phyloP scores from a whole-genome alignment of 1,284 basidiomycete genomes.

The Wolfiporia cocos region DNA sequence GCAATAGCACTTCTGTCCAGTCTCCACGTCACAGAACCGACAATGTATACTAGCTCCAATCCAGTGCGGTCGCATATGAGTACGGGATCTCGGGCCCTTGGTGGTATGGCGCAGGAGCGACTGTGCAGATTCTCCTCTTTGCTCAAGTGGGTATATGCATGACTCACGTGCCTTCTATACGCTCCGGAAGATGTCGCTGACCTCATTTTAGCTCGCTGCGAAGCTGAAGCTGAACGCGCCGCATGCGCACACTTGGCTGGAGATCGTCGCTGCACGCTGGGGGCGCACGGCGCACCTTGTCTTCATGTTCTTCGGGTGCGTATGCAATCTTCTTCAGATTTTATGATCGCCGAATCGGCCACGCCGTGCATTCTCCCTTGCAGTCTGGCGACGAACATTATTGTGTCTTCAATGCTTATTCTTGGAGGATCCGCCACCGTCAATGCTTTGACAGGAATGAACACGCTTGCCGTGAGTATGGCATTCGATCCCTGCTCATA shows the following conservation, averaged over 20 bases:
- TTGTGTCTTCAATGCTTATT: constrained; percentile 57
- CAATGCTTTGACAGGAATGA: constrained; percentile 47
- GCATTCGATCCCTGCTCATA: too few relatives aligned
- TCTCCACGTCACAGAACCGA: too few relatives aligned
- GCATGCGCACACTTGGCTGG: constrained; percentile 53
- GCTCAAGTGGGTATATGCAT: constrained; percentile 22
- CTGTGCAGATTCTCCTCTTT: constrained; percentile 50
- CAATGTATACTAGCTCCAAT: constrained; percentile 52
- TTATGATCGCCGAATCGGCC: neutral
- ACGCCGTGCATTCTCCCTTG: constrained; percentile 18
- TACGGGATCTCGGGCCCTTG: constrained; percentile 61
- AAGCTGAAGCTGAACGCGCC: constrained; percentile 62
- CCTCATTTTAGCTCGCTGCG: constrained; percentile 30
- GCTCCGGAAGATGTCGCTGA: neutral
- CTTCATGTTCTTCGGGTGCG: constrained; percentile 60
- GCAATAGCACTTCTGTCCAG: neutral
- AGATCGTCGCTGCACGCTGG: constrained; percentile 56
- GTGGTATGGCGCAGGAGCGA: constrained; percentile 43
- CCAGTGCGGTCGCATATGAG: constrained; percentile 78
- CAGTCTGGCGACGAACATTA: constrained; percentile 51
- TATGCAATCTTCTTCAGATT: constrained; percentile 3
- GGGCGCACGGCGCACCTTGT: constrained; percentile 53
- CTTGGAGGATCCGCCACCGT: constrained; percentile 62
- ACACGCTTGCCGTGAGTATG: constrained; percentile 44
- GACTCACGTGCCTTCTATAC: neutral